Conservation (phyloP, 331 rosid genomes). For the Ulmus americana region DNA sequence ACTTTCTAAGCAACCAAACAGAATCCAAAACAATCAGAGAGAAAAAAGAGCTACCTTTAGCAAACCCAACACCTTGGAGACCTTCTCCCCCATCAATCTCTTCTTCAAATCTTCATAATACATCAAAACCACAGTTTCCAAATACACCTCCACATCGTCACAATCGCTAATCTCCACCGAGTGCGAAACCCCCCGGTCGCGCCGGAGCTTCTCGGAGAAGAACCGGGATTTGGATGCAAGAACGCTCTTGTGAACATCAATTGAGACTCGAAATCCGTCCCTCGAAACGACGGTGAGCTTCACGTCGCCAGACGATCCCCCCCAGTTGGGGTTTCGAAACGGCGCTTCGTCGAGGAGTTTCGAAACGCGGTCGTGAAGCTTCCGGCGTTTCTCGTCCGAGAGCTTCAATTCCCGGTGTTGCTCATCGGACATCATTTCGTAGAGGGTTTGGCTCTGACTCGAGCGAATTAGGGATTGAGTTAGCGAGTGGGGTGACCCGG, state of each 20-base stretch:
- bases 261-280: constrained; percentile 63
- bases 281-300: constrained; percentile 57
- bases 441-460: constrained; percentile 49
- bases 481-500: constrained; percentile 9
- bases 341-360: constrained; percentile 52
- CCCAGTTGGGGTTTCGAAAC: constrained; percentile 29
- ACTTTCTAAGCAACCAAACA: constrained; percentile 16
- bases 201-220: constrained; percentile 61
- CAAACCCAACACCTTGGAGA: constrained; percentile 68
- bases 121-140: constrained; percentile 81
- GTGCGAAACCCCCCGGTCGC: constrained; percentile 42
- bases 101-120: constrained; percentile 57
- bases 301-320: constrained; percentile 44
- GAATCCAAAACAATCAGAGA: neutral
- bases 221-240: constrained; percentile 62
- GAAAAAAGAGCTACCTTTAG: constrained; percentile 47
- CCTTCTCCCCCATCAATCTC: constrained; percentile 51
- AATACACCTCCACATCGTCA: constrained; percentile 73
- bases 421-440: constrained; percentile 70
- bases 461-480: constrained; percentile 24
- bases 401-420: constrained; percentile 36
- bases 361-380: constrained; percentile 41
- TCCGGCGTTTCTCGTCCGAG: constrained; percentile 44
- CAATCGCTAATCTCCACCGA: constrained; percentile 86
- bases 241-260: constrained; percentile 68